These are phyloP conservation scores for Dactylonectria macrodidyma DNA, from an alignment of 2,329 filamentous ascomycete genomes.

Conservation along the genomic window DNA sequence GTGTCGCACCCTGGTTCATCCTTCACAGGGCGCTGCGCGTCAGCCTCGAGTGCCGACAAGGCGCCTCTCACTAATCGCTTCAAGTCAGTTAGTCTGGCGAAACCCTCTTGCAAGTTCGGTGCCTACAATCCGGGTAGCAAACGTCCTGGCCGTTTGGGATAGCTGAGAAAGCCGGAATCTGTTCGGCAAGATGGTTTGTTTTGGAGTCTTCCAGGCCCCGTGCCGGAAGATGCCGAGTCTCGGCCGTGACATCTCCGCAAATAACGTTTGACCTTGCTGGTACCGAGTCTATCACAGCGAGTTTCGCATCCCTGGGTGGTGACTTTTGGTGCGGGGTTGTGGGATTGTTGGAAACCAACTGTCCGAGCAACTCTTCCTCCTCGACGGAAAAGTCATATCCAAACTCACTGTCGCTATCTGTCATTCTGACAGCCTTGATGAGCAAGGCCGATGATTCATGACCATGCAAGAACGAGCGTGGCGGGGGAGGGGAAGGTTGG, in stretches of 20 bases:
- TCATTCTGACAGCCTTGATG: constrained; percentile 34
- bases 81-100: constrained; percentile 70
- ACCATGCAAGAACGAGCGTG: constrained; percentile 15
- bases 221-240: constrained; percentile 2
- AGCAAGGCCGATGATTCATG: constrained; percentile 43
- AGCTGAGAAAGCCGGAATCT: constrained; percentile 29
- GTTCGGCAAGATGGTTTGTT: background rate
- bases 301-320: constrained; percentile 26
- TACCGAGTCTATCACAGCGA: constrained; percentile 42
- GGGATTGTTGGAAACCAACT: constrained; percentile 48
- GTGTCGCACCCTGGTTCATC: constrained; percentile 24
- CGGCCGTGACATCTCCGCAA: constrained; percentile 25
- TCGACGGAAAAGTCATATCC: constrained; percentile 63
- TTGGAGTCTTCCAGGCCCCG: constrained; percentile 23
- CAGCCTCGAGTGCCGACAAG: constrained; percentile 48
- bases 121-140: constrained; percentile 69
- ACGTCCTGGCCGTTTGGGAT: constrained; percentile 48
- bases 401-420: constrained; percentile 60
- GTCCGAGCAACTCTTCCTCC: constrained; percentile 60
- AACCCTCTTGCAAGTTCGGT: constrained; percentile 15
- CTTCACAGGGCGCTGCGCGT: constrained; percentile 31
- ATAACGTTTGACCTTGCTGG: constrained; percentile 38
- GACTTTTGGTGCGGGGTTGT: constrained; percentile 20
- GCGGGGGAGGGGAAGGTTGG: constrained; percentile 22
- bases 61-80: constrained; percentile 75